phyloP scores from a whole-genome alignment of 2,329 filamentous ascomycete species.

The Parasarocladium wereldwijsianum region DNA sequence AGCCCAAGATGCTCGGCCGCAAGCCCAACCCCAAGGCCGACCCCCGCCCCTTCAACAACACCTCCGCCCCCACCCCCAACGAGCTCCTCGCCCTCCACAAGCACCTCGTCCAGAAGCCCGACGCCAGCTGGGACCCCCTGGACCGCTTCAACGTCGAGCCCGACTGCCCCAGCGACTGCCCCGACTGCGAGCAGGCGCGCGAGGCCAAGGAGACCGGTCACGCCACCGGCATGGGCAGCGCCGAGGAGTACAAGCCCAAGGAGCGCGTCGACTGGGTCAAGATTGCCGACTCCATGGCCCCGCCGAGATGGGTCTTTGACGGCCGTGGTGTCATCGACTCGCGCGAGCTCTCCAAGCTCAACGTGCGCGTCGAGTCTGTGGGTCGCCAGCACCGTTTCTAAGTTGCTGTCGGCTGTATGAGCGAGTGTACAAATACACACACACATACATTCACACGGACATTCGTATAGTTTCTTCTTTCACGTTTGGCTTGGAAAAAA shows the following conservation, averaged over 20 bases:
- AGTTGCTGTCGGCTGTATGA: too few species aligned
- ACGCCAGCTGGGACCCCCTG: slow-evolving; percentile 26
- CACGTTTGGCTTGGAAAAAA: too few species aligned
- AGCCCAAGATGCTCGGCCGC: slow-evolving; percentile 17
- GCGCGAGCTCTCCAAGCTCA: slow-evolving; percentile 31
- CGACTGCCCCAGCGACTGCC: slow-evolving; percentile 27
- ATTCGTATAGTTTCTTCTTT: too few species aligned
- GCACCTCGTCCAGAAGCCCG: slow-evolving; percentile 22
- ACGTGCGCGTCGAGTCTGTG: slow-evolving; percentile 36
- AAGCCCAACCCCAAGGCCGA: slow-evolving; percentile 26
- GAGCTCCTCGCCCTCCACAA: slow-evolving; percentile 34
- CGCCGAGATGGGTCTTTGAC: slow-evolving; percentile 42
- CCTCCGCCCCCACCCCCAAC: slow-evolving; percentile 24
- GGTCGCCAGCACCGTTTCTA: slow-evolving; percentile 31
- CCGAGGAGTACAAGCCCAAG: slow-evolving; percentile 29
- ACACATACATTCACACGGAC: too few species aligned
- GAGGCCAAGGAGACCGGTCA: slow-evolving; percentile 22
- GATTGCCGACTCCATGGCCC: slow-evolving; percentile 32
- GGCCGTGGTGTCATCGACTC: slow-evolving; percentile 38
- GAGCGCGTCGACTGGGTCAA: slow-evolving; percentile 36
- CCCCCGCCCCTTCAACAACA: slow-evolving; percentile 27
- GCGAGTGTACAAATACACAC: too few species aligned
- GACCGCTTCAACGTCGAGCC: slow-evolving; percentile 29
- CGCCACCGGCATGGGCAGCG: slow-evolving; percentile 25
- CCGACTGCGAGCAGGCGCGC: slow-evolving; percentile 31